phyloP scores from a whole-genome alignment of 2,329 filamentous ascomycete species.

The Diaporthe sp. region DNA sequence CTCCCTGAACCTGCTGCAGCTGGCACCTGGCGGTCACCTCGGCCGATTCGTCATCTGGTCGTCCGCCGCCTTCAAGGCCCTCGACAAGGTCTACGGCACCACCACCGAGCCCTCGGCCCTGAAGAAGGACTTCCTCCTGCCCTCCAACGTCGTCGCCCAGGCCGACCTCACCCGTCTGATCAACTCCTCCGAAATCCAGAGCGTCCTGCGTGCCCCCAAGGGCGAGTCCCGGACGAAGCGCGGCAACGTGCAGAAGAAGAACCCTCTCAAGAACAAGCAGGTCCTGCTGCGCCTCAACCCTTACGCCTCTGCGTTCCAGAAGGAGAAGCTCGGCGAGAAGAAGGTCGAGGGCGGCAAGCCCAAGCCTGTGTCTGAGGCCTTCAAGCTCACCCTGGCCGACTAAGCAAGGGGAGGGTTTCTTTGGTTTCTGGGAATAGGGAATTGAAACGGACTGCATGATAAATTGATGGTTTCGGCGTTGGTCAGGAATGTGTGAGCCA shows the following conservation, averaged over 20 bases:
- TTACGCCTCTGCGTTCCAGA: constrained; percentile 91
- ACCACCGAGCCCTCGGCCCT: constrained; percentile 89
- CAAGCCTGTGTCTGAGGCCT: constrained; percentile 44
- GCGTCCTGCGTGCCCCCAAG: constrained; percentile 92
- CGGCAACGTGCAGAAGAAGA: constrained; percentile 97
- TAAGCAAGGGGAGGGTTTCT: constrained; percentile 38
- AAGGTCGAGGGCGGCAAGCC: constrained; percentile 56
- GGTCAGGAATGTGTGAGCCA: constrained; percentile 43
- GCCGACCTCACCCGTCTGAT: constrained; percentile 97
- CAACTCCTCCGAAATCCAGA: constrained; percentile 99
- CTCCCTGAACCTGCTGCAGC: constrained; percentile 97
- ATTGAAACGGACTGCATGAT: constrained; percentile 42
- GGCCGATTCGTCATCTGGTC: constrained; percentile 99
- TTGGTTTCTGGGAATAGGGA: constrained; percentile 38
- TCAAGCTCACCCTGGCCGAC: constrained; percentile 48
- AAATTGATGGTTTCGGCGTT: constrained; percentile 42
- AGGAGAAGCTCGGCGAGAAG: constrained; percentile 84
- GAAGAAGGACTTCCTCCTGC: constrained; percentile 99
- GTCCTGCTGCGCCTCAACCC: constrained; percentile 98
- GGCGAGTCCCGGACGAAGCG: constrained; percentile 93
- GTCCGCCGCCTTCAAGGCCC: constrained; percentile 94
- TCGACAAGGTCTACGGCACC: constrained; percentile 97
- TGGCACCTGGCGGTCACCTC: constrained; percentile 98
- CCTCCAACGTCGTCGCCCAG: constrained; percentile 92
- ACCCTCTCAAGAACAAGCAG: constrained; percentile 99